Evolutionary conservation across 2,329 filamentous ascomycete species (phyloP).

Genomic region (Coniochaeta ligniaria): DNA sequence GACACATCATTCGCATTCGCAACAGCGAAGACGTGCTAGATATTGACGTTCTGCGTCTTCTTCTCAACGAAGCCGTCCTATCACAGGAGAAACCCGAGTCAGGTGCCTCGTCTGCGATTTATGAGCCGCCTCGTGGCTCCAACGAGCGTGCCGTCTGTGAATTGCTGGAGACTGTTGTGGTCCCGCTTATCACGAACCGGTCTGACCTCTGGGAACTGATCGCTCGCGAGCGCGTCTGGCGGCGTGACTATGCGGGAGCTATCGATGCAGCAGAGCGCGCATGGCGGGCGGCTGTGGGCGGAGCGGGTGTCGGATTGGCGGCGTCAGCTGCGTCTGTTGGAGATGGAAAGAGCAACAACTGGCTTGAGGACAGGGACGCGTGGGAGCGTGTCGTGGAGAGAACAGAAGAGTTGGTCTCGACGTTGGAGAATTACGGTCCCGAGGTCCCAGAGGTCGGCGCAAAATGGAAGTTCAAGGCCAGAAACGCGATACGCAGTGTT

Average conservation of each 20-base stretch:
- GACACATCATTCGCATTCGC: slow-evolving; percentile 68
- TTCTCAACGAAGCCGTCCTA: slow-evolving; percentile 65
- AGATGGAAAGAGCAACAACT: slow-evolving; percentile 36
- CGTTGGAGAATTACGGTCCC: slow-evolving; percentile 72
- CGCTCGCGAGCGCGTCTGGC: slow-evolving; percentile 66
- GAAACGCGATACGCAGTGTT: slow-evolving; percentile 76
- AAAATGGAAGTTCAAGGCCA: slow-evolving; percentile 83
- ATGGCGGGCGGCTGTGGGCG: slow-evolving; percentile 65
- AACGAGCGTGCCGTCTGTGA: slow-evolving; percentile 57
- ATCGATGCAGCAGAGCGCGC: slow-evolving; percentile 83
- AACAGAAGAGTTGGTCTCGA: slow-evolving; percentile 74
- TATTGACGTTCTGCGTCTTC: slow-evolving; percentile 58
- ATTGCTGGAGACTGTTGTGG: slow-evolving; percentile 66
- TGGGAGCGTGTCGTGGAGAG: slow-evolving; percentile 70
- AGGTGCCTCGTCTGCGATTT: slow-evolving; percentile 14
- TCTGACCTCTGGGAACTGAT: slow-evolving; percentile 72
- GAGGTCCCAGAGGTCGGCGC: slow-evolving; percentile 61
- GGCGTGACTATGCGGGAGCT: slow-evolving; percentile 60
- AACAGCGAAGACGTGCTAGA: slow-evolving; percentile 76
- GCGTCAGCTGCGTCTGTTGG: slow-evolving; percentile 23
- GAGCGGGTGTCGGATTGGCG: slow-evolving; percentile 31
- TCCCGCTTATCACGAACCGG: slow-evolving; percentile 77
- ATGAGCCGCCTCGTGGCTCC: slow-evolving; percentile 48
- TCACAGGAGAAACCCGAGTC: slow-evolving; percentile 25
- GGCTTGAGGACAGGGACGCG: slow-evolving; percentile 50